Conservation (phyloP, 495 filamentous ascomycete species). For the Daldinia vernicosa region DNA sequence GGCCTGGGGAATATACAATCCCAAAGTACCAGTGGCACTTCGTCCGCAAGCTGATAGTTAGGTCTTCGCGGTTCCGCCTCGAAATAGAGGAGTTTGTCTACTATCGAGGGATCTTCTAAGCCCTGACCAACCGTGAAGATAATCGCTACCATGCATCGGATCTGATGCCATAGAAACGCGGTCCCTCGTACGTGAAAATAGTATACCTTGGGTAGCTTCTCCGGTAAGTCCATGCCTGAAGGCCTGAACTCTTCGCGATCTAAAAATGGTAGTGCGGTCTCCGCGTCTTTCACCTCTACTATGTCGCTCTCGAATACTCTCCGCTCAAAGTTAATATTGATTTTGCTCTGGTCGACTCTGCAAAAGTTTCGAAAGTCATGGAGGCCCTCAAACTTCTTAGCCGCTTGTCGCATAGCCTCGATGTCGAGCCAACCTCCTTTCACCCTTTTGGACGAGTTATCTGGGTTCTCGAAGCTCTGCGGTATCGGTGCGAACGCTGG, state of each 20-base stretch:
- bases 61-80: conserved; percentile 74
- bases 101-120: conserved; percentile 75
- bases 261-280: conserved; percentile 56
- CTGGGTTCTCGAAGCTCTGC: conserved; percentile 35
- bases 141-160: conserved; percentile 87
- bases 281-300: conserved; percentile 66
- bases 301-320: conserved; percentile 80
- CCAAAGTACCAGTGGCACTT: conserved; percentile 91
- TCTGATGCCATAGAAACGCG: conserved; percentile 99
- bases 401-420: conserved; percentile 82
- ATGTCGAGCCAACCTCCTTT: conserved; percentile 74
- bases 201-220: conserved; percentile 72
- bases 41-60: conserved; percentile 87
- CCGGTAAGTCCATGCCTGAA: conserved; percentile 7
- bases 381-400: conserved; percentile 76
- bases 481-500: conserved; percentile 78
- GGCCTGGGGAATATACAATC: conserved; percentile 83
- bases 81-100: conserved; percentile 77
- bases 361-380: conserved; percentile 99
- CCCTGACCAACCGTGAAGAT: conserved; percentile 93
- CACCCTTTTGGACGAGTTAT: conserved; percentile 38
- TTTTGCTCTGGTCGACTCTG: conserved; percentile 86
- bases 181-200: conserved; percentile 85
- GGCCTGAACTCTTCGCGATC: conserved; percentile 38
- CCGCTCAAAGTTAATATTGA: conserved; percentile 81